Evolutionary conservation across 148 eudicot species (phyloP), one percentile per base, ranked within the genome.

Genomic region (Suaeda aralocaspica): DNA sequence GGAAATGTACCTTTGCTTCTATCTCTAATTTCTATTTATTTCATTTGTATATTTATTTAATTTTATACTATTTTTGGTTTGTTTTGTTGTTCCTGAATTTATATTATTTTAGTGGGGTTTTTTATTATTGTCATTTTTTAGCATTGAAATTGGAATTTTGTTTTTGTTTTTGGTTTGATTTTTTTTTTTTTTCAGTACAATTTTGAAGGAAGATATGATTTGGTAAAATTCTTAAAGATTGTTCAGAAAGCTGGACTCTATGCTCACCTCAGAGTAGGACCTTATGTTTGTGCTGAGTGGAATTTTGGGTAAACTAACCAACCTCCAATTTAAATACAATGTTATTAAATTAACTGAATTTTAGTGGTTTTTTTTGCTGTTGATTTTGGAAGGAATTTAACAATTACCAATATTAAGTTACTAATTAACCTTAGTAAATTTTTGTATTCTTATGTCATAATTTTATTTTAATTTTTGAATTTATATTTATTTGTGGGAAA

Each of bases 221-320:
- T 91, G 59, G 93, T 91, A 48, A 86, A 82, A 80, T 91, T 91
- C 81, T 71, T 91, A 12, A 91, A 91, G 88, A 88, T 80, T 51
- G 80, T 88, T 60, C 85, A 91, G 73, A 88, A 88, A 80, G 92
- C 96, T 75, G 96, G 96, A 22, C 79, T 91, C 31, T 91, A 91
- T 81, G 91, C 96, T 82, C 88, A 91, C 67, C 91, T 91, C 18
- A 83, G 96, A 67, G 78, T 91, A 74, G 96, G 96, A 21, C 96
- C 96, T 77, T 91, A 88, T 78, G 85, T 91, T 79, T 91, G 96
- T 82, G 96, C 96, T 18, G 96, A 91, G 64, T 91, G 96, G 96
- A 91, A 91, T 80, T 91, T 88, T 82, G 96, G 96, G 96, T 91
- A 79, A 61, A 3, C 29, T 15, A 36, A 36, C 41, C 41, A 36